A percentile compares a stretch with the other conserved stretches of the same genome.
phyloP scores from a whole-genome alignment of 176 grass and related monocot genomes.

The Ensete ventricosum region DNA sequence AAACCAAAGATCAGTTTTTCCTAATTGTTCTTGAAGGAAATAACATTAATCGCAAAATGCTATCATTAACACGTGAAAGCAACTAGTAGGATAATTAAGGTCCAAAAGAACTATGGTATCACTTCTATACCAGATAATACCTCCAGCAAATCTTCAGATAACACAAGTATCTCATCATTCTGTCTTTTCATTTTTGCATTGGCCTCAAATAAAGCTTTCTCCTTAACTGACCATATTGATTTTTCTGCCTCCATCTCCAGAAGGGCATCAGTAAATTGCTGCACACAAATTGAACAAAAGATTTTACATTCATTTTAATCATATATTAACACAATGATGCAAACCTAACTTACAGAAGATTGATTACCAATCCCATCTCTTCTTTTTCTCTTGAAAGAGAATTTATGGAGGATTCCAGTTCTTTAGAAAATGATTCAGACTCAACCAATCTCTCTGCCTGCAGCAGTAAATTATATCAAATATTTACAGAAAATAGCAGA shows the following conservation, averaged over 20 bases:
- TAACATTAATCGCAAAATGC: too few relatives aligned
- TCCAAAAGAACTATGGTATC: background rate
- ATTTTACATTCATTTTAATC: constrained; percentile 9
- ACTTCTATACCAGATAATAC: constrained; percentile 31
- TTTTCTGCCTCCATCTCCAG: constrained; percentile 76
- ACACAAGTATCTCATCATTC: constrained; percentile 40
- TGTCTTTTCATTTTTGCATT: constrained; percentile 40
- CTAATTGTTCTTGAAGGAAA: too few relatives aligned
- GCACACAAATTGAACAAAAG: constrained; percentile 27
- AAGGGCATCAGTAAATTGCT: constrained; percentile 89
- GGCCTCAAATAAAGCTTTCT: constrained; percentile 46
- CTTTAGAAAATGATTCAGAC: constrained; percentile 40
- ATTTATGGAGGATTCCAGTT: constrained; percentile 44
- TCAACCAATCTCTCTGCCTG: constrained; percentile 44
- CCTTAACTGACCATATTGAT: constrained; percentile 47
- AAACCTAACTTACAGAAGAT: constrained; percentile 14
- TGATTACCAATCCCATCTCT: constrained; percentile 66
- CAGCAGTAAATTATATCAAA: constrained; percentile 10
- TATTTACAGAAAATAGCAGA: background rate
- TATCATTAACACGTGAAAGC: too few relatives aligned
- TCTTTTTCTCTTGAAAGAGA: constrained; percentile 69
- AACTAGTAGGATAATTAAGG: background rate
- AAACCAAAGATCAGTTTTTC: too few relatives aligned
- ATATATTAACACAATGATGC: background rate
- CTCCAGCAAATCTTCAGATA: constrained; percentile 64